Evolutionary conservation across 164 flowering plant species (phyloP).

Genomic region (Cinnamomum chago): DNA sequence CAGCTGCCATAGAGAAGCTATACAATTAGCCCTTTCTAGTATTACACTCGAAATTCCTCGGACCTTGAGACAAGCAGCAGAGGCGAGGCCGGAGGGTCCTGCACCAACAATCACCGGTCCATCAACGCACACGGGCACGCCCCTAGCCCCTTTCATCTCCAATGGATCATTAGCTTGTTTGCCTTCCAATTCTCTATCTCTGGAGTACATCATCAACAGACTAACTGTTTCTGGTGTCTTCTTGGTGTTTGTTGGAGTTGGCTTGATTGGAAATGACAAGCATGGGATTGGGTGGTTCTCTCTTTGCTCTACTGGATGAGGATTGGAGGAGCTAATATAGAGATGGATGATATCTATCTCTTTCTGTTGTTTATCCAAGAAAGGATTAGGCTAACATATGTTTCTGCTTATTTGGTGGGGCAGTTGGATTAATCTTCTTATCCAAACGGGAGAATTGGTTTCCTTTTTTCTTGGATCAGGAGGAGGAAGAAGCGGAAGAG

Average conservation of each 20-base stretch:
- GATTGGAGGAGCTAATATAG: not conserved
- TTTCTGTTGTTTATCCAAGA: slow-evolving; percentile 10
- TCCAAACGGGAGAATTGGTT: slow-evolving; percentile 26
- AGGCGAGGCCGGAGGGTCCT: slow-evolving; percentile 82
- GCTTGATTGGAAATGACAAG: not conserved
- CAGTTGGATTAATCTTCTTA: slow-evolving; percentile 33
- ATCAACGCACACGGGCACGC: slow-evolving; percentile 29
- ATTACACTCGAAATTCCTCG: slow-evolving; percentile 47
- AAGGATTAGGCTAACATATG: slow-evolving; percentile 3
- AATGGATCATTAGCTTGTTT: slow-evolving; percentile 40
- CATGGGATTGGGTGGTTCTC: no score
- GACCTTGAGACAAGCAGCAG: slow-evolving; percentile 62
- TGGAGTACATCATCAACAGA: slow-evolving; percentile 32
- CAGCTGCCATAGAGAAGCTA: slow-evolving; percentile 77
- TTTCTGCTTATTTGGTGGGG: slow-evolving; percentile 25
- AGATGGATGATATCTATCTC: not conserved
- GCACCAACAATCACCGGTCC: slow-evolving; percentile 78
- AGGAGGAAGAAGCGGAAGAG: not conserved
- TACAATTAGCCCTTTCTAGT: slow-evolving; percentile 58
- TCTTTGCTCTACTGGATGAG: not conserved
- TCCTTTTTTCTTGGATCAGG: not conserved
- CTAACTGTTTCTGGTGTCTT: no score
- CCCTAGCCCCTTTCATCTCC: slow-evolving; percentile 1
- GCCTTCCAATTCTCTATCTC: slow-evolving; percentile 44
- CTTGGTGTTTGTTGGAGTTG: not conserved